Evolutionary conservation across 177 flowering plant genomes (phyloP).

Genomic region (Telopea speciosissima): DNA sequence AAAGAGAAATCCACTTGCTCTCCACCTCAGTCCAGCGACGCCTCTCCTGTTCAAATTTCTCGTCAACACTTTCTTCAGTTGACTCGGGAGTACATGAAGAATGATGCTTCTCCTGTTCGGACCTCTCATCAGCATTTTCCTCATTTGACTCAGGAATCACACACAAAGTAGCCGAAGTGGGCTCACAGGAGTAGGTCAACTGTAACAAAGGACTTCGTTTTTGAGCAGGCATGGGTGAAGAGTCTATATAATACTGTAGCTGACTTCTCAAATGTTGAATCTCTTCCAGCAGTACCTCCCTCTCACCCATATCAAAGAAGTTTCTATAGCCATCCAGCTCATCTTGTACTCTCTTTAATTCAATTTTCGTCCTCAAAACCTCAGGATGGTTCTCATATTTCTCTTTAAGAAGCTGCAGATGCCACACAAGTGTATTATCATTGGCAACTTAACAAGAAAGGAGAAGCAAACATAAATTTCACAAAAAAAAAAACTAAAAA

Average conservation of each 20-base stretch:
- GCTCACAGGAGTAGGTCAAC: neutral
- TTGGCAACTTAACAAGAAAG: neutral
- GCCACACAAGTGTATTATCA: constrained; percentile 1
- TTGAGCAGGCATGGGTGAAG: constrained; percentile 31
- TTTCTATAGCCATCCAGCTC: constrained; percentile 46
- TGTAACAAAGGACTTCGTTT: constrained; percentile 29
- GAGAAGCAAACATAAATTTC: neutral
- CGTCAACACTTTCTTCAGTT: neutral
- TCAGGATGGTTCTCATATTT: constrained; percentile 72
- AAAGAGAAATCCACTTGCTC: constrained; percentile 65
- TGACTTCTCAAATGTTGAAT: constrained; percentile 60
- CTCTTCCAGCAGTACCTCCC: constrained; percentile 67
- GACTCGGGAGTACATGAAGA: constrained; percentile 5
- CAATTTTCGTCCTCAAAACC: constrained; percentile 40
- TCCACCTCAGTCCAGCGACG: constrained; percentile 32
- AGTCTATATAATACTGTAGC: constrained; percentile 46
- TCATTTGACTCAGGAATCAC: constrained; percentile 36
- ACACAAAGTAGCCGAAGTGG: constrained; percentile 23
- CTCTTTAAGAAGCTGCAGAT: constrained; percentile 51
- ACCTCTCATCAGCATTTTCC: constrained; percentile 35
- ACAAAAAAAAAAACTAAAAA: too few species aligned
- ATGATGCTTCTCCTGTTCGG: constrained; percentile 55
- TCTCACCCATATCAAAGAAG: constrained; percentile 63
- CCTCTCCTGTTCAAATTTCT: neutral
- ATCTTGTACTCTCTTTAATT: constrained; percentile 50